Percentiles rank a stretch among this genome's conserved stretches.
phyloP scores from a whole-genome alignment of 2,329 filamentous ascomycete genomes.

The Alternaria incomplexa region DNA sequence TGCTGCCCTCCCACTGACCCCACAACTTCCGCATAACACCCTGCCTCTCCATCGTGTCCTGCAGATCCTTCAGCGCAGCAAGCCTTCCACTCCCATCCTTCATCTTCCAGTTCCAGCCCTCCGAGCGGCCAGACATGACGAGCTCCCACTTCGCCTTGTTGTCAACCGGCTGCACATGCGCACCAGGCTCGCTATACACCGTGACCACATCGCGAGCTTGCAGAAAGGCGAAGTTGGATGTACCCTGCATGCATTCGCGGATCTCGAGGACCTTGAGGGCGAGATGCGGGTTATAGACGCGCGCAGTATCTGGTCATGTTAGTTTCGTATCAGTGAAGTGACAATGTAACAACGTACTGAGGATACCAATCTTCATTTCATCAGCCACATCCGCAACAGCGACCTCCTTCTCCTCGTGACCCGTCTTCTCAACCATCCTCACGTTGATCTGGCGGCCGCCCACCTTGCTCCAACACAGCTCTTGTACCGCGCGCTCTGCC shows the following conservation, averaged over 20 bases:
- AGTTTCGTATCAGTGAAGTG: not conserved
- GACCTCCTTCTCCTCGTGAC: conserved; percentile 6
- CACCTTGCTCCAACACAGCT: conserved; percentile 6
- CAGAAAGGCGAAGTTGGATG: conserved; percentile 12
- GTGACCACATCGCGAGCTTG: conserved; percentile 14
- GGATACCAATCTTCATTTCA: conserved; percentile 18
- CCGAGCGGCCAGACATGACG: conserved; percentile 6
- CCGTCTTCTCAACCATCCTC: not conserved
- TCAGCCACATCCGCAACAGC: conserved; percentile 11
- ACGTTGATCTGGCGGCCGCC: conserved; percentile 7
- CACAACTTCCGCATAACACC: conserved; percentile 10
- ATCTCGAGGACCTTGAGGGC: conserved; percentile 12
- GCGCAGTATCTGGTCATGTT: conserved; percentile 11
- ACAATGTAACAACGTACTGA: conserved; percentile 7
- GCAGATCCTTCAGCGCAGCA: conserved; percentile 14
- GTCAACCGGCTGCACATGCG: not conserved
- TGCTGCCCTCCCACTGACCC: conserved; percentile 1
- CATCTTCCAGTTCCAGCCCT: conserved; percentile 2
- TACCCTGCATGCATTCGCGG: conserved; percentile 11
- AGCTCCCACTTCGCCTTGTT: conserved; percentile 14
- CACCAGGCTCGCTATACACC: not conserved
- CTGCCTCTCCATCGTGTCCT: conserved; percentile 10
- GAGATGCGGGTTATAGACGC: conserved; percentile 9
- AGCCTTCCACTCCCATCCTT: conserved; percentile 10
- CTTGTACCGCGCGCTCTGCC: conserved; percentile 10